A percentile compares a stretch with the other conserved stretches of the same genome.
phyloP scores from a whole-genome alignment of 2,329 filamentous ascomycete species.

The Aspergillus sp. region DNA sequence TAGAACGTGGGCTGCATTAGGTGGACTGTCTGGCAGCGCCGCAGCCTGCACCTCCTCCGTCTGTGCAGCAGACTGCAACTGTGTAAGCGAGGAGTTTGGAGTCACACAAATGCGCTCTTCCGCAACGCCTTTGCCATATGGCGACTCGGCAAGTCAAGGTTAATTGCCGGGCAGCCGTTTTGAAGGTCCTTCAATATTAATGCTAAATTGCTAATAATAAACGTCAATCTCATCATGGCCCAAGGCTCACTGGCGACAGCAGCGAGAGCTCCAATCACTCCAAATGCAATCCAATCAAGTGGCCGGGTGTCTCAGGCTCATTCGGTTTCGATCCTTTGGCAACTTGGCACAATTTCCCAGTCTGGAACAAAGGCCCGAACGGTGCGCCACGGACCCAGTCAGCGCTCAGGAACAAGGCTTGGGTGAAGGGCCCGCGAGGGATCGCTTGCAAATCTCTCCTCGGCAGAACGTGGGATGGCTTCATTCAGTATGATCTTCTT shows the following conservation, averaged over 20 bases:
- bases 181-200: too few species aligned
- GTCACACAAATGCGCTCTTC: not conserved
- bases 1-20: not conserved
- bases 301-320: not conserved
- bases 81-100: not conserved
- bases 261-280: too few species aligned
- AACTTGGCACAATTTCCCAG: not conserved
- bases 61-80: too few species aligned
- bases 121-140: conserved; percentile 2
- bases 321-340: not conserved
- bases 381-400: conserved; percentile 15
- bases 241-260: not conserved
- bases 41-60: too few species aligned
- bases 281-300: not conserved
- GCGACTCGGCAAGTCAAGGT: not conserved
- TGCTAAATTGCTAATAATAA: conserved; percentile 2
- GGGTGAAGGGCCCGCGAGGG: conserved; percentile 16
- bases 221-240: not conserved
- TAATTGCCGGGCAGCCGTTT: not conserved
- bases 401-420: conserved; percentile 13
- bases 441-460: conserved; percentile 11
- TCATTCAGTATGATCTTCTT: conserved; percentile 16
- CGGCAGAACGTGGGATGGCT: conserved; percentile 15
- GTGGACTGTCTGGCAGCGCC: not conserved
- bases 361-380: conserved; percentile 2